Evolutionary conservation across 306 rosid genomes (phyloP), one percentile per base, ranked within the genome.

Genomic region (Erythrophleum fordii): DNA sequence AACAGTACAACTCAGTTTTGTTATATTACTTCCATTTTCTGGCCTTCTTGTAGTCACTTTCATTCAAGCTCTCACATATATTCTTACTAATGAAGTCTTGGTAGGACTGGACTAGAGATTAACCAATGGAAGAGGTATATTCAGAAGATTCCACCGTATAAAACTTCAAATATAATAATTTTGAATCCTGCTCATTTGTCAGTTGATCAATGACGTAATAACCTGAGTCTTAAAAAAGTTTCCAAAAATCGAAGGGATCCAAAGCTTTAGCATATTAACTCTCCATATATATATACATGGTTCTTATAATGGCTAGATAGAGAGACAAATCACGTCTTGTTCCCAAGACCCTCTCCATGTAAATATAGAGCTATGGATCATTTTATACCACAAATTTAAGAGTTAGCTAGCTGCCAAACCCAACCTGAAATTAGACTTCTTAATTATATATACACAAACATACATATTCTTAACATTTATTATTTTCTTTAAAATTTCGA

Each of bases 301-400:
- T 55, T 2, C 4, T 2, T 22, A 11, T 20, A 20, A 55, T 22
- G 9, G 26, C 11, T 23, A 42, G 34, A 31, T 8, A 58, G 16
- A 58, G 62, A 22, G 18, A 58, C 35, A 9, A 11, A 58, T 23
- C 66, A 26, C 9, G 11, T 26, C 66, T 26, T 59, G 8, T 59
- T 59, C 23, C 41, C 37, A 51, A 39, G 53, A 25, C 9, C 65
- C 65, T 23, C 8, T 58, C 8, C 6, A 25, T 25, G 5, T n/a
- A n/a, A n/a, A n/a, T n/a, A 56, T 23, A 23, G 62, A 56, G 62
- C 62, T 61, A 61, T 37, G 69, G 34, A 66, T 77, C 65, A 75
- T 52, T 77, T 35, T 11, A 16, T 61, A 41, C 70, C 41, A 70
- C 35, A 49, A 25, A 69, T 8, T 34, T 14, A 34, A 51, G 78